Conservation (phyloP, 805 yeast species). For the Brettanomyces nanus region DNA sequence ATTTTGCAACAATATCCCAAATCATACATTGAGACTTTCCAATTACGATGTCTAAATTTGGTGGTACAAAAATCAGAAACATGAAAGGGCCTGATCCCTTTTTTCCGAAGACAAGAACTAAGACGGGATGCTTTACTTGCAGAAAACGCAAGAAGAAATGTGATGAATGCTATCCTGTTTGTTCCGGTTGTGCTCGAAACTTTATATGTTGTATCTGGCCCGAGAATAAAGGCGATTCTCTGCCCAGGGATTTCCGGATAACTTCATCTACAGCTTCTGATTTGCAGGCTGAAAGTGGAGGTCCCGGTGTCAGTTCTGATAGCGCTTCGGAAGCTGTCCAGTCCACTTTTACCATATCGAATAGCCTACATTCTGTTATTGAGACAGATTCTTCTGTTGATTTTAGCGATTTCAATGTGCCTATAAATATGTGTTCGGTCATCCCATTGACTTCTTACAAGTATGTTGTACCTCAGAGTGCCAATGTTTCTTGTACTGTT, state of each 20-base stretch:
- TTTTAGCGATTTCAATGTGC: slow-evolving; percentile 13
- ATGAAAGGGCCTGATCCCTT: neutral
- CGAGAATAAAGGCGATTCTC: slow-evolving; percentile 12
- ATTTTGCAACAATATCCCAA: neutral
- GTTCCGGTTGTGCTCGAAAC: slow-evolving; percentile 29
- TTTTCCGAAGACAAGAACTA: slow-evolving; percentile 17
- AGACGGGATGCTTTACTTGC: slow-evolving; percentile 30
- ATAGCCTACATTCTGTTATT: neutral
- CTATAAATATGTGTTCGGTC: slow-evolving; percentile 21
- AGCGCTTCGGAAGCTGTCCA: neutral
- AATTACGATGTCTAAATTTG: slow-evolving; percentile 1
- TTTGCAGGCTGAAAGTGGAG: neutral
- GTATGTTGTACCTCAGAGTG: slow-evolving; percentile 10
- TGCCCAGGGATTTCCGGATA: slow-evolving; percentile 22
- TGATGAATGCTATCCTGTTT: slow-evolving; percentile 25
- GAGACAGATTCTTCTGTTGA: neutral
- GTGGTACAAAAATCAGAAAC: neutral
- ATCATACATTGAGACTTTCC: neutral
- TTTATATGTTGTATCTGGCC: slow-evolving; percentile 29
- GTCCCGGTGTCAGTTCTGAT: neutral
- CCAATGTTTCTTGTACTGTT: slow-evolving; percentile 2
- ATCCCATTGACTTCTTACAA: slow-evolving; percentile 18
- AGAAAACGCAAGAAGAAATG: slow-evolving; percentile 31
- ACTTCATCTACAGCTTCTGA: slow-evolving; percentile 12
- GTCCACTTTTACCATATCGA: neutral